Evolutionary conservation across 2,329 filamentous ascomycete species (phyloP).

Genomic region (Calonectria montana): DNA sequence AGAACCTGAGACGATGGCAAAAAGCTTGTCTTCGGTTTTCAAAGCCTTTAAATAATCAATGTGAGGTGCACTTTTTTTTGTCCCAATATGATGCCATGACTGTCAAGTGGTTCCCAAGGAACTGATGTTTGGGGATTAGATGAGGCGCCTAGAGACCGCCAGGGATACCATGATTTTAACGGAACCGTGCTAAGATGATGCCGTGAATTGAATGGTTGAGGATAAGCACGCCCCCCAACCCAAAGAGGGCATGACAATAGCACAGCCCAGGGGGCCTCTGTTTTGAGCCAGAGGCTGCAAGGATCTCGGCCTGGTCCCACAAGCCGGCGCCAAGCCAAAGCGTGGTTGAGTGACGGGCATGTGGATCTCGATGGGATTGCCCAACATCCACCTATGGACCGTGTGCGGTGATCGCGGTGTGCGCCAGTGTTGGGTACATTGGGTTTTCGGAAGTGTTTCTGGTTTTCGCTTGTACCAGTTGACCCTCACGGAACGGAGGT

Average conservation of each 20-base stretch:
- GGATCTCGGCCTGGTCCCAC: constrained; percentile 36
- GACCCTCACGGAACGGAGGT: not conserved
- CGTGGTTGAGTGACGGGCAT: constrained; percentile 36
- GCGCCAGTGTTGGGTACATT: constrained; percentile 22
- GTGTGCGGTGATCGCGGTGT: constrained; percentile 40
- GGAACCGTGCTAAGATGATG: not conserved
- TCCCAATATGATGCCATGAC: not conserved
- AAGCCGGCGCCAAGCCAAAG: constrained; percentile 36
- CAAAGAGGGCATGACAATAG: not conserved
- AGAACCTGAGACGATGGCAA: constrained; percentile 1
- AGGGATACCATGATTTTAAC: not conserved
- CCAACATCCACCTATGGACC: constrained; percentile 32
- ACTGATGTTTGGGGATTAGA: not conserved
- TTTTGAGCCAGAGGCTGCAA: constrained; percentile 29
- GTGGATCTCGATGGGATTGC: constrained; percentile 43
- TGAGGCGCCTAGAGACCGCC: not conserved
- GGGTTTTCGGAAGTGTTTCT: constrained; percentile 7
- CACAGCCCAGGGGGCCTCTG: not conserved
- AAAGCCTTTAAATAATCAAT: not conserved
- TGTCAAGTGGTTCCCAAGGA: not conserved
- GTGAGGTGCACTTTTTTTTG: not conserved
- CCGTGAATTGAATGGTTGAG: not conserved
- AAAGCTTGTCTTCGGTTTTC: not conserved
- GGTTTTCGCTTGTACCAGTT: not conserved
- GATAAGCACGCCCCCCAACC: not conserved